phyloP scores from a whole-genome alignment of 805 yeast genomes.

The Wickerhamiella musiphila region DNA sequence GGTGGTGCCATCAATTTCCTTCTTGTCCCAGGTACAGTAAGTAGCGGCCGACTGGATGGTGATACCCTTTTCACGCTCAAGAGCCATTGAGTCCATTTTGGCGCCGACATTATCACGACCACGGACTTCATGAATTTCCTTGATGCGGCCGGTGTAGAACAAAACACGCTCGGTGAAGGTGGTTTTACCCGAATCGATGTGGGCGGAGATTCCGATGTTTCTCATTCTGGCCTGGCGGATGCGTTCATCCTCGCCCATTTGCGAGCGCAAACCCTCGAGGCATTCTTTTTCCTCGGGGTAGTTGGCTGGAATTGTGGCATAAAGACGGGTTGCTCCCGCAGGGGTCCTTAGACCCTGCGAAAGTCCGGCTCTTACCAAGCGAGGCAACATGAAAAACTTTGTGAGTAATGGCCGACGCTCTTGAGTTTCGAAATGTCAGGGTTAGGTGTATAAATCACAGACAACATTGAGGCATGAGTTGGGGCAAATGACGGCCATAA shows the following conservation, averaged over 20 bases:
- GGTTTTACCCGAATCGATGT: slow-evolving; percentile 95
- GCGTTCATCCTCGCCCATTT: slow-evolving; percentile 20
- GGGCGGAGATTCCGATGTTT: slow-evolving; percentile 95
- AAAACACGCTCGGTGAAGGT: slow-evolving; percentile 95
- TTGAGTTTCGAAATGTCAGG: no score
- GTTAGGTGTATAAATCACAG: no score
- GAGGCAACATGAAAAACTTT: slow-evolving; percentile 1
- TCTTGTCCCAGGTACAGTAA: slow-evolving; percentile 85
- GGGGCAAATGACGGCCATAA: no score
- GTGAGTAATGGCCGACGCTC: no score
- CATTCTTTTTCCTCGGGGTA: slow-evolving; percentile 19
- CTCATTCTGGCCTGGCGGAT: slow-evolving; percentile 42
- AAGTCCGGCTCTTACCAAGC: neutral
- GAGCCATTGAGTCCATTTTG: slow-evolving; percentile 97
- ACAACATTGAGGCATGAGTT: no score
- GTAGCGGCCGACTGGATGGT: slow-evolving; percentile 99
- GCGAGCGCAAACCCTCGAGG: slow-evolving; percentile 17
- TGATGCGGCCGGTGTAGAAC: slow-evolving; percentile 91
- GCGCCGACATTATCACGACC: slow-evolving; percentile 98
- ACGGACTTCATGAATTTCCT: slow-evolving; percentile 80
- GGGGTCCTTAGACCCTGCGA: neutral
- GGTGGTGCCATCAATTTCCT: slow-evolving; percentile 24
- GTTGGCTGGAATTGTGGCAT: slow-evolving; percentile 7
- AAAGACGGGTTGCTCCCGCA: neutral
- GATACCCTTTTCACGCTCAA: slow-evolving; percentile 96